Evolutionary conservation across 441 rosid species (phyloP), one percentile per base, ranked within the genome.

Genomic region (Gossypium aridum): DNA sequence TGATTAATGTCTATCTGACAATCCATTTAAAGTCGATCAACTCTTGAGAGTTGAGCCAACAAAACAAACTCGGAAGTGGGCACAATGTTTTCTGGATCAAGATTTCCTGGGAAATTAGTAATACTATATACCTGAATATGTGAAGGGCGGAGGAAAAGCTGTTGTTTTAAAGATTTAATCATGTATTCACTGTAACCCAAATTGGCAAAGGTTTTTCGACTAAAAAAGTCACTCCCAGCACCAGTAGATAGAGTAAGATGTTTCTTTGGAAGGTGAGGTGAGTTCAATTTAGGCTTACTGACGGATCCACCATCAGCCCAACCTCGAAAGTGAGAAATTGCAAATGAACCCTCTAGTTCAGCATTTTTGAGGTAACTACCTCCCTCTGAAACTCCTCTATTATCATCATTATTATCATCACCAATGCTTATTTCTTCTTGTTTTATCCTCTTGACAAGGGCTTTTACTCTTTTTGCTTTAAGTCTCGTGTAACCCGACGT

Each of bases 101-200:
- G 69, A 25, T 61, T 13, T 45, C 45, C 26, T 25, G 62, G 19
- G 28, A 61, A 16, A 45, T 16, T 3, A 66, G 60, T 56, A 56
- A 56, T 17, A 56, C 19, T 66, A 64, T 64, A 49, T 81, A 94
- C 97, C 97, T 94, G 99, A 83, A 92, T 91, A 65, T 79, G 85
- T 7, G 97, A 89, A 61, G 97, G 96, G 71, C 90, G 91, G 61
- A 75, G 61, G 77, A 91, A 88, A 28, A 26, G 65, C 23, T 88
- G 92, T 43, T 73, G 78, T 80, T 81, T 87, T 72, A 94, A 87
- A 55, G 97, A 88, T 78, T 91, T 86, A 66, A 87, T 78, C 87
- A 94, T 71, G 82, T 72, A 80, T 19, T 90, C 88, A 76, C 73
- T 81, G 85, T 91, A 92, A 62, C 97, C 99, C 72, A 94, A 63